Evolutionary conservation across 345 rosid genomes (phyloP), one percentile per base, ranked within the genome.

Genomic region (Citrus medica): DNA sequence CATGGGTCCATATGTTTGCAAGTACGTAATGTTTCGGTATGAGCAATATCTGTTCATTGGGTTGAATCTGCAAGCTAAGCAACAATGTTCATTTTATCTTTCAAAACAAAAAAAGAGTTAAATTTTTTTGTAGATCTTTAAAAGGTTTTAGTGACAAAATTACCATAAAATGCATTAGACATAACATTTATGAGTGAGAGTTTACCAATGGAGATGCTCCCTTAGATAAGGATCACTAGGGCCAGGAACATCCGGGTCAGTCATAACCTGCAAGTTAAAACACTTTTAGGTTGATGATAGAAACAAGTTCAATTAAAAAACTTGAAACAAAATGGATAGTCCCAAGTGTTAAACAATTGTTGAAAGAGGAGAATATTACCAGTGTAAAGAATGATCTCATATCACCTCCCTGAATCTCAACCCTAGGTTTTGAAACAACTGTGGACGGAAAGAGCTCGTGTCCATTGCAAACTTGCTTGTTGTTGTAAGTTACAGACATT

Each of bases 201-300:
- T 76, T 77, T 89, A 90, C 94, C 94, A 90, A 78, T 90, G 94
- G 51, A 90, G 83, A 79, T 90, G 90, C 73, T 90, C 94, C 80
- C 85, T 88, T 17, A 83, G 74, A 76, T 76, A 90, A 59, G 94
- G 94, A 79, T 90, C 91, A 80, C 92, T 89, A 69, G 94, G 94
- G 67, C 94, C 90, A 60, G 94, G 94, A 75, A 84, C 91, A 85
- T 90, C 94, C 7, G 94, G 94, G 79, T 90, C 94, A 19, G 88
- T 74, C 94, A 90, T 86, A 48, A 90, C 88, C 93, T 90, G 80
- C 28, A 83, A 68, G 37, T 69, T 40, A 63, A 14, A 48, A 40
- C 24, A 37, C 27, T 22, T 38, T 71, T 55, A 21, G 13, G 40
- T 62, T 62, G 32, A 63, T 19, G 21, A 70, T 17, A 63, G 10